These are phyloP conservation scores for Hansenula lynferdii DNA, from an alignment of 1,139 yeast species.

Conservation along the genomic window DNA sequence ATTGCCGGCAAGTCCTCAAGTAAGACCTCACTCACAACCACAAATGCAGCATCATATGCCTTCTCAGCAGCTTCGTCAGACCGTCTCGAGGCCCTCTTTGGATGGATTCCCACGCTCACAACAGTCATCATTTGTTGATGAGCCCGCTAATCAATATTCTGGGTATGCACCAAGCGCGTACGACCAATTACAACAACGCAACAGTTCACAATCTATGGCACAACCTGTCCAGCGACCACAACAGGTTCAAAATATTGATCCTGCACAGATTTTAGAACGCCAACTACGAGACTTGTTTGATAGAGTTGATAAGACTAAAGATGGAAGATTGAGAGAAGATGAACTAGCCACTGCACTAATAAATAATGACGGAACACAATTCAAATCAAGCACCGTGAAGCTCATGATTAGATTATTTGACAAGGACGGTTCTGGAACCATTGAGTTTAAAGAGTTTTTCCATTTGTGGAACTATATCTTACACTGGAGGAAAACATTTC, in stretches of 20 bases:
- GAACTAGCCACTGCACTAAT: constrained; percentile 61
- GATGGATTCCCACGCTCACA: background rate
- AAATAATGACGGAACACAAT: constrained; percentile 58
- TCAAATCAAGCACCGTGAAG: constrained; percentile 56
- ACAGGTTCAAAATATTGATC: constrained; percentile 9
- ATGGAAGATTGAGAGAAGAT: constrained; percentile 52
- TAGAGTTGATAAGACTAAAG: constrained; percentile 47
- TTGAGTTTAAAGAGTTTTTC: constrained; percentile 64
- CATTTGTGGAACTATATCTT: constrained; percentile 68
- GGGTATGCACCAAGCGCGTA: constrained; percentile 15
- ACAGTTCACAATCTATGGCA: background rate
- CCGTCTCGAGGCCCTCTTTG: background rate
- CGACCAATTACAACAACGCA: constrained; percentile 10
- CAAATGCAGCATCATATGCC: constrained; percentile 4
- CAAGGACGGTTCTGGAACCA: constrained; percentile 40
- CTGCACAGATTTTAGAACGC: constrained; percentile 35
- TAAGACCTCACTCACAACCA: constrained; percentile 6
- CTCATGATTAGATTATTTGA: constrained; percentile 67
- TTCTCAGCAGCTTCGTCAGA: background rate
- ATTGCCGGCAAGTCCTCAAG: background rate
- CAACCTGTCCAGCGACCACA: constrained; percentile 8
- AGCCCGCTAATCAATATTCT: constrained; percentile 2
- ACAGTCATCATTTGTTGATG: background rate
- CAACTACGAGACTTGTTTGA: constrained; percentile 52
- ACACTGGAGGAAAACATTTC: constrained; percentile 67